Conservation (phyloP, 495 filamentous ascomycete genomes). For the Hyaloscypha hepaticicola region DNA sequence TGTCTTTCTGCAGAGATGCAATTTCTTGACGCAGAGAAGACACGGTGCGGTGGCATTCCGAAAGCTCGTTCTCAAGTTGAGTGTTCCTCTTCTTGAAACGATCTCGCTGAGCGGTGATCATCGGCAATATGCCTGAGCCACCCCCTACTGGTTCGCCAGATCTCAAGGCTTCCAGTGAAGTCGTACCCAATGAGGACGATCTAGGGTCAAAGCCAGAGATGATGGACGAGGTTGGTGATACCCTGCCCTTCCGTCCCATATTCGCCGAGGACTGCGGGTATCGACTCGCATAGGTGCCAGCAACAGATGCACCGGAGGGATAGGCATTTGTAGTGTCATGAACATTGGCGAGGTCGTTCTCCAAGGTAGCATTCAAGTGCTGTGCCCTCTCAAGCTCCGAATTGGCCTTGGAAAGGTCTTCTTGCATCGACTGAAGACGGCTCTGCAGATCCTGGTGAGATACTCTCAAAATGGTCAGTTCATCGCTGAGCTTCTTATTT, state of each 20-base stretch:
- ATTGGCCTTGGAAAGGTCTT: slow-evolving; percentile 80
- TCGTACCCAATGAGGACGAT: slow-evolving; percentile 36
- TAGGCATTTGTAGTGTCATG: slow-evolving; percentile 84
- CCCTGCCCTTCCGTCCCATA: slow-evolving; percentile 55
- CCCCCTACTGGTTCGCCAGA: slow-evolving; percentile 71
- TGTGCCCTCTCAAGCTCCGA: slow-evolving; percentile 83
- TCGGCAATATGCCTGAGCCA: slow-evolving; percentile 89
- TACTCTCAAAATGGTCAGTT: slow-evolving; percentile 87
- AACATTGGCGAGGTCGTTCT: slow-evolving; percentile 85
- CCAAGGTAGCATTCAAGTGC: slow-evolving; percentile 80
- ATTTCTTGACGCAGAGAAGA: slow-evolving; percentile 89
- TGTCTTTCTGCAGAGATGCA: slow-evolving; percentile 90
- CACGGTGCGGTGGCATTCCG: slow-evolving; percentile 75
- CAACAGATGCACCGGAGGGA: slow-evolving; percentile 84
- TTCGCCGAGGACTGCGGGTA: slow-evolving; percentile 67
- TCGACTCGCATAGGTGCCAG: slow-evolving; percentile 85
- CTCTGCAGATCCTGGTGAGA: slow-evolving; percentile 89
- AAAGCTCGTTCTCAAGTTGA: slow-evolving; percentile 88
- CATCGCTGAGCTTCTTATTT: slow-evolving; percentile 94
- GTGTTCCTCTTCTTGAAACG: slow-evolving; percentile 96
- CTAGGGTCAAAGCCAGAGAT: slow-evolving; percentile 90
- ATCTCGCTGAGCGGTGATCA: slow-evolving; percentile 97
- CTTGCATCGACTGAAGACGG: slow-evolving; percentile 75
- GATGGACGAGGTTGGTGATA: slow-evolving; percentile 96
- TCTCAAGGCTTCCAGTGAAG: slow-evolving; percentile 44